Percentiles rank a stretch among this genome's conserved stretches.
phyloP scores from a whole-genome alignment of 441 rosid species.

The Pelargonium myrrhifolium region DNA sequence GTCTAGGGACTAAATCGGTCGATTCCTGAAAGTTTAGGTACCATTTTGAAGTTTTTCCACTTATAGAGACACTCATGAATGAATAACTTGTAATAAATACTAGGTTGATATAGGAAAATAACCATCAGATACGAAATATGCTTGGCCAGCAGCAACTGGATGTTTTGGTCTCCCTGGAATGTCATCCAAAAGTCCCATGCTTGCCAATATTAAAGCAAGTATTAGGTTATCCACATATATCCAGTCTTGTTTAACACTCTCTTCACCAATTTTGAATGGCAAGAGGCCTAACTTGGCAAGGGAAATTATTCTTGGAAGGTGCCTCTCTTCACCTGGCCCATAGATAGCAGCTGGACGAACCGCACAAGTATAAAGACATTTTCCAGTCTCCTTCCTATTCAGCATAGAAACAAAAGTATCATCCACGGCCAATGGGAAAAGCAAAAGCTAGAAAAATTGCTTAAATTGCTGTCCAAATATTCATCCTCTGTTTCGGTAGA shows the following conservation, averaged over 20 bases:
- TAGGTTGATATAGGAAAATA: background rate
- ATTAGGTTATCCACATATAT: slow-evolving; percentile 84
- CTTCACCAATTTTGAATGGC: slow-evolving; percentile 57
- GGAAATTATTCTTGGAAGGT: slow-evolving; percentile 74
- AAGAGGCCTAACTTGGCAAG: slow-evolving; percentile 63
- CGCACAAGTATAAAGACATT: slow-evolving; percentile 64
- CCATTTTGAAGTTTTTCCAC: background rate
- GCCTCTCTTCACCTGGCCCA: slow-evolving; percentile 94
- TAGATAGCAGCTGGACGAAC: slow-evolving; percentile 91
- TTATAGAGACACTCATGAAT: background rate
- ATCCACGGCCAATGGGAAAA: slow-evolving; percentile 4
- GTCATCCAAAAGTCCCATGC: slow-evolving; percentile 88
- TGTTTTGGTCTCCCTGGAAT: slow-evolving; percentile 56
- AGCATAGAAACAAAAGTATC: slow-evolving; percentile 12
- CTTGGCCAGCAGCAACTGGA: slow-evolving; percentile 85
- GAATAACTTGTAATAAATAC: background rate
- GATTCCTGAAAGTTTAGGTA: no score
- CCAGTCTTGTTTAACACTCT: slow-evolving; percentile 78
- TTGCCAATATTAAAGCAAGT: slow-evolving; percentile 65
- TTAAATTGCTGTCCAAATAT: background rate
- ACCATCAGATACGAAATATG: slow-evolving; percentile 93
- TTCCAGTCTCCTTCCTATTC: slow-evolving; percentile 42
- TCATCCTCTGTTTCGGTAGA: background rate
- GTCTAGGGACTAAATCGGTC: no score
- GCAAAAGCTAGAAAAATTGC: background rate